phyloP scores from a whole-genome alignment of 116 monocot genomes.

The Phalaenopsis hybrid region DNA sequence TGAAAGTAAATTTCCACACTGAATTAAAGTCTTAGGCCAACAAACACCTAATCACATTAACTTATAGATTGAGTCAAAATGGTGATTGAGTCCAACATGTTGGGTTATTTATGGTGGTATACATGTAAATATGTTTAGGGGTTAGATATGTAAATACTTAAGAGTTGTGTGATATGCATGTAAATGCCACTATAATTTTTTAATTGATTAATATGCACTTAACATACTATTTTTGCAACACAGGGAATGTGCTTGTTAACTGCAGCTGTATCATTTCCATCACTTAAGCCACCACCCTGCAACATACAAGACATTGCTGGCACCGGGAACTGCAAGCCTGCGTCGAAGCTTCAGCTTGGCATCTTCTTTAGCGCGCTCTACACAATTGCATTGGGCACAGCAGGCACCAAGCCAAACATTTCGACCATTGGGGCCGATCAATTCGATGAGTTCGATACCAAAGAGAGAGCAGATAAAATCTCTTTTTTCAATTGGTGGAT shows the following conservation, averaged over 20 bases:
- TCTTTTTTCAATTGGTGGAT: conserved; percentile 95
- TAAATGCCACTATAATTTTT: background rate
- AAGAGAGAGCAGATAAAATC: conserved; percentile 46
- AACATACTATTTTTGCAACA: background rate
- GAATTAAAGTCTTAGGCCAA: too few species aligned
- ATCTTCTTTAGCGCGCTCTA: conserved; percentile 54
- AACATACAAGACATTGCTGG: background rate
- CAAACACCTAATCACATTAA: background rate
- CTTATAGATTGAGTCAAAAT: background rate
- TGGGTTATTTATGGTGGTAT: too few species aligned
- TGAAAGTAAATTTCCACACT: too few species aligned
- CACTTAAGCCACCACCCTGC: conserved; percentile 42
- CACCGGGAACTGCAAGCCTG: conserved; percentile 10
- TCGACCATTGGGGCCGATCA: conserved; percentile 69
- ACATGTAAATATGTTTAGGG: too few species aligned
- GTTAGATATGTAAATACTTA: too few species aligned
- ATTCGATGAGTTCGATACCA: conserved; percentile 62
- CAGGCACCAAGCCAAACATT: conserved; percentile 63
- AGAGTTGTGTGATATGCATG: too few species aligned
- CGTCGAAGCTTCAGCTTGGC: conserved; percentile 35
- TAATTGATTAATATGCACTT: background rate
- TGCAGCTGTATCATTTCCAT: conserved; percentile 26
- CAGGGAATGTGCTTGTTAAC: conserved; percentile 56
- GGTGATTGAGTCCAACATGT: too few species aligned
- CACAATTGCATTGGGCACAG: conserved; percentile 38